These are phyloP conservation scores for Solanum sejunctum DNA, from an alignment of 257 asterid species.

Conservation along the genomic window DNA sequence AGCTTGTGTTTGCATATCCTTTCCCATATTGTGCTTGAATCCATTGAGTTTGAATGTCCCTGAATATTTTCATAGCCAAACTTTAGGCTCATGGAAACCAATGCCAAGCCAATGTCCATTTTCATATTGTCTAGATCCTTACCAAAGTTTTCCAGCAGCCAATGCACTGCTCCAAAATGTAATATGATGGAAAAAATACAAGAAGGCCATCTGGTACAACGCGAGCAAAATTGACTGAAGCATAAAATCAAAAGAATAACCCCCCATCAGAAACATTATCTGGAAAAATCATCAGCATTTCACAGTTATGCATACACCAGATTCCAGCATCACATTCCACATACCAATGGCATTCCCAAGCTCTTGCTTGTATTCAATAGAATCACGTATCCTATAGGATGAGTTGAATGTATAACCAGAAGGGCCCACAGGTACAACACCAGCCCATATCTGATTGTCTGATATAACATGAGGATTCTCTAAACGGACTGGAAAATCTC, in stretches of 20 bases:
- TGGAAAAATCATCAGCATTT: neutral
- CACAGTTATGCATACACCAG: neutral
- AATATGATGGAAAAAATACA: constrained; percentile 91
- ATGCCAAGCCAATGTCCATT: neutral
- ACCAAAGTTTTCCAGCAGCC: constrained; percentile 84
- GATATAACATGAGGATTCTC: constrained; percentile 99
- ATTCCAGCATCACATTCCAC: constrained; percentile 2
- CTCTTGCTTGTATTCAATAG: constrained; percentile 82
- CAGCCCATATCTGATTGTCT: constrained; percentile 89
- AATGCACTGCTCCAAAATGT: constrained; percentile 78
- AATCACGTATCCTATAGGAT: constrained; percentile 77
- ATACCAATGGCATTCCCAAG: constrained; percentile 98
- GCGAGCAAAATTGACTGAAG: constrained; percentile 87
- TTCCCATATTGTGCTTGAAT: constrained; percentile 81
- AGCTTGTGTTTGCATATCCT: constrained; percentile 87
- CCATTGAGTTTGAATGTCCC: constrained; percentile 47
- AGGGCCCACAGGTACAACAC: constrained; percentile 84
- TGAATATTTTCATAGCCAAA: constrained; percentile 15
- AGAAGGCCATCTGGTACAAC: constrained; percentile 97
- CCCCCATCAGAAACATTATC: neutral
- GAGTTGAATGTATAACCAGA: constrained; percentile 88
- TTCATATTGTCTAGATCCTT: constrained; percentile 11
- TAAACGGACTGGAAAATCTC: constrained; percentile 87
- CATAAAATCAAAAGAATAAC: constrained; percentile 6
- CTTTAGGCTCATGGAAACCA: neutral